A percentile compares a stretch with the other conserved stretches of the same genome.
These are phyloP conservation scores for Mucuna pruriens DNA, from an alignment of 306 rosid species.

Conservation along the genomic window DNA sequence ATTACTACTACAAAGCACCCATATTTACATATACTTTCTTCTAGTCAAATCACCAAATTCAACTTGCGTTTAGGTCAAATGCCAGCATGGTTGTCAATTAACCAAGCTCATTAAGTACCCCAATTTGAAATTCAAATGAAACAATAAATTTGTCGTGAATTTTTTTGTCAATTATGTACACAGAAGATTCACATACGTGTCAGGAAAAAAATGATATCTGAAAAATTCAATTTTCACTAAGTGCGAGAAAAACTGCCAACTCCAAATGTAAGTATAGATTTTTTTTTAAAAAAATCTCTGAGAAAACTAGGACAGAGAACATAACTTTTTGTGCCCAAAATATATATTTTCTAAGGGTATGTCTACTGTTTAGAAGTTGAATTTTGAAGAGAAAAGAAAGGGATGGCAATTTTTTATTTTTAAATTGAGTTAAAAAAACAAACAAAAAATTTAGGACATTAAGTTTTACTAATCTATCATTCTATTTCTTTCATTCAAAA, in stretches of 20 bases:
- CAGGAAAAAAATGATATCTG: background rate
- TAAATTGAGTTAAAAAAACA: background rate
- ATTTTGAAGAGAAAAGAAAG: background rate
- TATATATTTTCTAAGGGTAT: background rate
- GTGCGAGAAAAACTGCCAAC: background rate
- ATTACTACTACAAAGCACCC: constrained; percentile 25
- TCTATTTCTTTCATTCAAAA: background rate
- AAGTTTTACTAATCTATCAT: background rate
- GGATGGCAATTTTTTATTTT: background rate
- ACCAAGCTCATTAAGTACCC: constrained; percentile 6
- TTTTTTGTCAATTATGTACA: background rate
- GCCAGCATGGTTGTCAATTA: background rate
- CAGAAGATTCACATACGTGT: background rate
- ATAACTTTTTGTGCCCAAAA: background rate
- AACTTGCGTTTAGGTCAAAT: constrained; percentile 1
- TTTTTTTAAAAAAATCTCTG: background rate
- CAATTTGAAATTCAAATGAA: background rate
- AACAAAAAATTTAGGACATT: background rate
- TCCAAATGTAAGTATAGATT: background rate
- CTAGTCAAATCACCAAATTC: constrained; percentile 22
- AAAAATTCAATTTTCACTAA: background rate
- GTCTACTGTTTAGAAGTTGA: background rate
- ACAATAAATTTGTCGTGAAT: background rate
- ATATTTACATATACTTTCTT: background rate
- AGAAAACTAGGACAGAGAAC: background rate